A percentile compares a stretch with the other conserved stretches of the same genome.
phyloP scores from a whole-genome alignment of 805 yeast genomes.

The Hanseniaspora osmophila region DNA sequence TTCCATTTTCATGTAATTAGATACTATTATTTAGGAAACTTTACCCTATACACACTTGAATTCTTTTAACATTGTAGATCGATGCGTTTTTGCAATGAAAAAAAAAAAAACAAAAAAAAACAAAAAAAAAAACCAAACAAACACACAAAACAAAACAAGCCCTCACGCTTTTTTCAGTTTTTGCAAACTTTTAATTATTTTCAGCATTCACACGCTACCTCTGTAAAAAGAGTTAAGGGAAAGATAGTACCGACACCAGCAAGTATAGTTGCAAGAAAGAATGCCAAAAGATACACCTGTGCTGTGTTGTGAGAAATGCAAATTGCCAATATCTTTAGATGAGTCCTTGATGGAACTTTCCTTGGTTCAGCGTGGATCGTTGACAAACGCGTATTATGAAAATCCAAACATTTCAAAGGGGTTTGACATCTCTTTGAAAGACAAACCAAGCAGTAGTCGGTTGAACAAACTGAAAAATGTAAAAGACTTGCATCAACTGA shows the following conservation, averaged over 20 bases:
- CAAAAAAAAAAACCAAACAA: no score
- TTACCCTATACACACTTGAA: no score
- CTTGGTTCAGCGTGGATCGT: slow-evolving; percentile 26
- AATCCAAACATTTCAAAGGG: not conserved
- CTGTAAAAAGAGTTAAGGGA: no score
- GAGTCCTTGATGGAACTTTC: slow-evolving; percentile 30
- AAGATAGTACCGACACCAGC: not conserved
- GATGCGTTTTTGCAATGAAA: no score
- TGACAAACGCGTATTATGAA: slow-evolving; percentile 7
- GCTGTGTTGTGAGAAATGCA: slow-evolving; percentile 29
- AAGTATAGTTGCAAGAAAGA: not conserved
- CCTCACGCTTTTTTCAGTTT: no score
- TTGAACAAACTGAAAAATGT: slow-evolving; percentile 10
- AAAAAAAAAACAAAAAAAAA: no score
- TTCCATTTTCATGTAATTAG: no score
- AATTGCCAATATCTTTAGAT: slow-evolving; percentile 28
- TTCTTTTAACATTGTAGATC: no score
- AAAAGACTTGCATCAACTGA: slow-evolving; percentile 14
- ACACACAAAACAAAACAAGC: no score
- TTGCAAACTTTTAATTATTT: no score
- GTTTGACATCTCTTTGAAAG: slow-evolving; percentile 3
- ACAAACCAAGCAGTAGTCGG: slow-evolving; percentile 5
- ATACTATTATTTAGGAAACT: no score
- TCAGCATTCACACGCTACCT: no score
- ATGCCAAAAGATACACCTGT: not conserved